These are phyloP conservation scores for Musa schizocarpa DNA, from an alignment of 176 grass and related monocot species.

Conservation along the genomic window DNA sequence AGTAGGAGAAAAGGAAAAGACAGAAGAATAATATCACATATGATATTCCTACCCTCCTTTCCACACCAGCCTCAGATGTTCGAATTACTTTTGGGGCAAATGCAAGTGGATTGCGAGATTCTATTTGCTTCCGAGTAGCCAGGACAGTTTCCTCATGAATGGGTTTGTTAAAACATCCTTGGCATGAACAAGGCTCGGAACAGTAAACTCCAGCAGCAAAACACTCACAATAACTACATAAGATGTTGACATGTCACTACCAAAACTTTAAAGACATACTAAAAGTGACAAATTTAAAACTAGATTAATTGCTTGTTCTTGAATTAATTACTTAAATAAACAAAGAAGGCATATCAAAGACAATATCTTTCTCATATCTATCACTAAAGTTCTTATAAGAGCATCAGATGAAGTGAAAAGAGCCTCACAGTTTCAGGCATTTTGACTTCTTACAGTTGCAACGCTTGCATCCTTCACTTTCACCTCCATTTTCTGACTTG, in stretches of 20 bases:
- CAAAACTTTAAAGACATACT: background rate
- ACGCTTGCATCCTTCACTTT: slow-evolving; percentile 79
- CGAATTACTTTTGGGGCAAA: slow-evolving; percentile 98
- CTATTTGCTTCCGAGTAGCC: slow-evolving; percentile 89
- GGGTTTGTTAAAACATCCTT: slow-evolving; percentile 92
- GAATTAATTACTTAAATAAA: background rate
- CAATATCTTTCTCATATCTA: background rate
- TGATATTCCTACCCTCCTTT: slow-evolving; percentile 42
- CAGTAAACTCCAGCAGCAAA: slow-evolving; percentile 99
- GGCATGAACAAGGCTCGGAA: slow-evolving; percentile 88
- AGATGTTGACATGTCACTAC: background rate
- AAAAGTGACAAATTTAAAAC: background rate
- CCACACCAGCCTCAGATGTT: slow-evolving; percentile 50
- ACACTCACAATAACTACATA: slow-evolving; percentile 92
- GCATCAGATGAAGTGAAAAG: slow-evolving; percentile 3
- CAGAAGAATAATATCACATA: background rate
- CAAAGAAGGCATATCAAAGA: background rate
- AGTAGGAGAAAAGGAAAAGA: background rate
- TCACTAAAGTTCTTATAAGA: background rate
- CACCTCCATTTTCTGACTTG: slow-evolving; percentile 66
- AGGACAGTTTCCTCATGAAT: slow-evolving; percentile 97
- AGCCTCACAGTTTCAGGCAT: slow-evolving; percentile 87
- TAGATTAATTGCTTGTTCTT: background rate
- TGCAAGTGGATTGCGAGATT: slow-evolving; percentile 88
- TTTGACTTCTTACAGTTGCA: slow-evolving; percentile 99